These are phyloP conservation scores for Pythium rhizo-oryzae DNA, from an alignment of 352 stramenopile genomes.

Conservation along the genomic window DNA sequence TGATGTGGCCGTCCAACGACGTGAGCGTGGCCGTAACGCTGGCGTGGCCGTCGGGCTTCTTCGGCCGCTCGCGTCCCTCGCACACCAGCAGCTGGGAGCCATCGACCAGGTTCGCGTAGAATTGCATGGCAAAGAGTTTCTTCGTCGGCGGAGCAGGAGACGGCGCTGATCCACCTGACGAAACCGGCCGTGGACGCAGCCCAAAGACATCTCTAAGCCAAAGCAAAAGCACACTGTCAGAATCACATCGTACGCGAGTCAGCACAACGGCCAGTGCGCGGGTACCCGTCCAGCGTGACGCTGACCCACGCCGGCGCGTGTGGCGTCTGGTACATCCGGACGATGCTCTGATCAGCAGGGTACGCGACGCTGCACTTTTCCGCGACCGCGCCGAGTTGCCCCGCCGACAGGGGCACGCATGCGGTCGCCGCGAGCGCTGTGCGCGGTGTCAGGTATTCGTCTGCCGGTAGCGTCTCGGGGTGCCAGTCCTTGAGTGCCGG, in stretches of 20 bases:
- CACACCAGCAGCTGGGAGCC: constrained; percentile 48
- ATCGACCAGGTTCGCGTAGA: constrained; percentile 61
- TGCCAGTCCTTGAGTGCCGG: constrained; percentile 72
- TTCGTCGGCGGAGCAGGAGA: not conserved
- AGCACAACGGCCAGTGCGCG: not conserved
- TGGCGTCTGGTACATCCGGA: constrained; percentile 52
- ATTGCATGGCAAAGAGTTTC: constrained; percentile 39
- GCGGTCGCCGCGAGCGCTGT: constrained; percentile 42
- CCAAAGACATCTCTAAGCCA: constrained; percentile 62
- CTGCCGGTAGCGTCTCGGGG: constrained; percentile 36
- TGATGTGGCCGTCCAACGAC: constrained; percentile 49
- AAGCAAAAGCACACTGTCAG: not conserved
- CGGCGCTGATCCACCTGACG: not conserved
- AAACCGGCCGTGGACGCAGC: constrained; percentile 33
- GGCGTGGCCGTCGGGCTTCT: constrained; percentile 56
- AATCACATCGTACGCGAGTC: too few species aligned
- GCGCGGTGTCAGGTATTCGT: constrained; percentile 70
- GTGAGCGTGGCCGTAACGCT: constrained; percentile 51
- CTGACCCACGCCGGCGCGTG: constrained; percentile 55
- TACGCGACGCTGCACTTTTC: constrained; percentile 59
- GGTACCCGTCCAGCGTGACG: constrained; percentile 61
- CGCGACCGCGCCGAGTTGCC: constrained; percentile 44
- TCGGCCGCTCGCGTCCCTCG: constrained; percentile 33
- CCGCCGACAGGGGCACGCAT: constrained; percentile 56
- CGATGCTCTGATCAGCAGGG: constrained; percentile 69